Evolutionary conservation across 352 stramenopile genomes (phyloP).

Genomic region (Phytophthora lateralis): DNA sequence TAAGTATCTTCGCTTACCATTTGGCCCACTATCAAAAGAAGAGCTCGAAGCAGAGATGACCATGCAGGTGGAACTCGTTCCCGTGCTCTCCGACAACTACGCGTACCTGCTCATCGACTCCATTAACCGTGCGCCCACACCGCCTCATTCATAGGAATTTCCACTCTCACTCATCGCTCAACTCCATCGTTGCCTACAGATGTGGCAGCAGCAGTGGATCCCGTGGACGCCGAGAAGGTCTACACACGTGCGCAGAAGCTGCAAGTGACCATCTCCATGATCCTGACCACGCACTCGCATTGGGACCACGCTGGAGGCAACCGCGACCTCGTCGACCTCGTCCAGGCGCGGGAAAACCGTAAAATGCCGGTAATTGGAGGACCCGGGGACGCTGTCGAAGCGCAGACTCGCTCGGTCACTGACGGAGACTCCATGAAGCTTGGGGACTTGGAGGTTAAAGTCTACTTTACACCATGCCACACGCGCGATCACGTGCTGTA

Average conservation of each 20-base stretch:
- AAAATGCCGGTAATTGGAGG: constrained; percentile 76
- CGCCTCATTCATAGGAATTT: constrained; percentile 9
- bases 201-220: constrained; percentile 85
- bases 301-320: constrained; percentile 92
- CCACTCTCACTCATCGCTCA: not conserved
- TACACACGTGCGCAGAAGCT: constrained; percentile 60
- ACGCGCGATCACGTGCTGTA: constrained; percentile 90
- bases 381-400: constrained; percentile 71
- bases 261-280: constrained; percentile 75
- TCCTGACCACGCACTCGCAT: constrained; percentile 93
- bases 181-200: constrained; percentile 20
- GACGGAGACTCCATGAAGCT: constrained; percentile 77
- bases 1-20: not conserved
- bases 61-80: constrained; percentile 80
- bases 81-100: constrained; percentile 93
- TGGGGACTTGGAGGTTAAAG: constrained; percentile 53
- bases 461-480: constrained; percentile 92
- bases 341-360: constrained; percentile 40
- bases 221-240: constrained; percentile 86
- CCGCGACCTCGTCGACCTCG: constrained; percentile 56
- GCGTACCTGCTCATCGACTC: constrained; percentile 88
- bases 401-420: constrained; percentile 57
- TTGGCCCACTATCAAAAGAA: not conserved
- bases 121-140: constrained; percentile 33
- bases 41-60: not conserved